A percentile compares a stretch with the other conserved stretches of the same genome.
These are phyloP conservation scores for Emmonsia crescens DNA, from an alignment of 2,329 filamentous ascomycete species.

Conservation along the genomic window DNA sequence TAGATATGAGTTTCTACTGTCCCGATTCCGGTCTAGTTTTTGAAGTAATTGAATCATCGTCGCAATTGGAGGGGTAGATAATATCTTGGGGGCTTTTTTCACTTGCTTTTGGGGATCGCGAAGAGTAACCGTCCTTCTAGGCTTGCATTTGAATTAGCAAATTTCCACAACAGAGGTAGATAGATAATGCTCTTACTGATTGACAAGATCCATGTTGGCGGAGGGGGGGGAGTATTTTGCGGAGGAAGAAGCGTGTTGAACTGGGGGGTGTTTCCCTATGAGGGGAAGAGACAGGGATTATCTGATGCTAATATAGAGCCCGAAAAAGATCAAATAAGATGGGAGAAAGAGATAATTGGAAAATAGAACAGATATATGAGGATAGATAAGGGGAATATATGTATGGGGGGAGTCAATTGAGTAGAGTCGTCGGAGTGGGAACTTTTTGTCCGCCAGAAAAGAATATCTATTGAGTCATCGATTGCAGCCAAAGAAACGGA, in stretches of 20 bases:
- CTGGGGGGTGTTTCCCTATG: background rate
- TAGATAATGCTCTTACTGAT: slow-evolving; percentile 40
- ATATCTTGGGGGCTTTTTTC: slow-evolving; percentile 9
- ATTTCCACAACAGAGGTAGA: slow-evolving; percentile 5
- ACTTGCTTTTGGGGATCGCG: slow-evolving; percentile 94
- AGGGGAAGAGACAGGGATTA: background rate
- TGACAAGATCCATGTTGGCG: slow-evolving; percentile 48
- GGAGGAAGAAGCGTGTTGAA: background rate
- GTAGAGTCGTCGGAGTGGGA: too few species aligned
- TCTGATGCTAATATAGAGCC: background rate
- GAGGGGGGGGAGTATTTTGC: background rate
- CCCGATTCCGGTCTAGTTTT: background rate
- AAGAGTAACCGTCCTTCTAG: slow-evolving; percentile 89
- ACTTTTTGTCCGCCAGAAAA: background rate
- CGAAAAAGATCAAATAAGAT: background rate
- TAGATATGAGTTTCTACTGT: slow-evolving; percentile 2
- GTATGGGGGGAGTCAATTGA: background rate
- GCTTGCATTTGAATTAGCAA: slow-evolving; percentile 37
- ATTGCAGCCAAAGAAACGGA: background rate
- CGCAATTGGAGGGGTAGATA: slow-evolving; percentile 8
- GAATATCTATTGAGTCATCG: background rate
- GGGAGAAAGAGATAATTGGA: background rate
- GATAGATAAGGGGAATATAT: background rate
- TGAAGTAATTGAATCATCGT: background rate
- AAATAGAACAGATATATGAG: background rate